A percentile compares a stretch with the other conserved stretches of the same genome.
Evolutionary conservation across 805 yeast genomes (phyloP).

Genomic region (Saturnispora gosingensis): DNA sequence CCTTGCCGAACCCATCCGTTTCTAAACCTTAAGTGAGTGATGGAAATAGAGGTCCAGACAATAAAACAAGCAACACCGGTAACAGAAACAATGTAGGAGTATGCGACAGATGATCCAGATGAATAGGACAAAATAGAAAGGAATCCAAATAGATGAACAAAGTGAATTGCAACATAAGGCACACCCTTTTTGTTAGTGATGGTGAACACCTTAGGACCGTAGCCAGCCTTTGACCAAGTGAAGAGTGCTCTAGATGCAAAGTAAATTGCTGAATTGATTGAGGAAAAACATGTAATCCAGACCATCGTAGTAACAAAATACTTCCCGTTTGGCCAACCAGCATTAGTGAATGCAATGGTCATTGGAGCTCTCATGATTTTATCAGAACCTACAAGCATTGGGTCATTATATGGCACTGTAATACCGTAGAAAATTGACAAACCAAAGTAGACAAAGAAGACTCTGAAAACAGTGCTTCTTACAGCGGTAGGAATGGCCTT

Average conservation of each 20-base stretch:
- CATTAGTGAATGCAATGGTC: slow-evolving; percentile 38
- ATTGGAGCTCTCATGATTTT: slow-evolving; percentile 40
- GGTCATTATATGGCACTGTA: slow-evolving; percentile 48
- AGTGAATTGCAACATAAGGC: slow-evolving; percentile 51
- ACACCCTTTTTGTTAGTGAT: slow-evolving; percentile 49
- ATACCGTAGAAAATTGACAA: slow-evolving; percentile 48
- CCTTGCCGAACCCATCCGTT: slow-evolving; percentile 36
- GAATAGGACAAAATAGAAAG: slow-evolving; percentile 47
- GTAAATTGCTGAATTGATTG: slow-evolving; percentile 61
- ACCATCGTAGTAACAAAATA: slow-evolving; percentile 56
- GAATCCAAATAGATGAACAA: slow-evolving; percentile 46
- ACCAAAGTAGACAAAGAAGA: slow-evolving; percentile 44
- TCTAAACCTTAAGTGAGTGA: slow-evolving; percentile 50
- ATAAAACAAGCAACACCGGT: slow-evolving; percentile 61
- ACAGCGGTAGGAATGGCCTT: slow-evolving; percentile 51
- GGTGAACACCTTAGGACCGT: slow-evolving; percentile 33
- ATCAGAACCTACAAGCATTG: slow-evolving; percentile 31
- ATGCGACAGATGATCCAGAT: slow-evolving; percentile 53
- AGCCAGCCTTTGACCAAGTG: slow-evolving; percentile 54
- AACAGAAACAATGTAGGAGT: slow-evolving; percentile 48
- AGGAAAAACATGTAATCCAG: slow-evolving; percentile 53
- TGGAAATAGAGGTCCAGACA: slow-evolving; percentile 56
- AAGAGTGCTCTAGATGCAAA: slow-evolving; percentile 62
- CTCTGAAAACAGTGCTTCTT: slow-evolving; percentile 48
- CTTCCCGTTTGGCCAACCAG: slow-evolving; percentile 43